Conservation (phyloP, 768 basidiomycete genomes). For the Terana coerulea region DNA sequence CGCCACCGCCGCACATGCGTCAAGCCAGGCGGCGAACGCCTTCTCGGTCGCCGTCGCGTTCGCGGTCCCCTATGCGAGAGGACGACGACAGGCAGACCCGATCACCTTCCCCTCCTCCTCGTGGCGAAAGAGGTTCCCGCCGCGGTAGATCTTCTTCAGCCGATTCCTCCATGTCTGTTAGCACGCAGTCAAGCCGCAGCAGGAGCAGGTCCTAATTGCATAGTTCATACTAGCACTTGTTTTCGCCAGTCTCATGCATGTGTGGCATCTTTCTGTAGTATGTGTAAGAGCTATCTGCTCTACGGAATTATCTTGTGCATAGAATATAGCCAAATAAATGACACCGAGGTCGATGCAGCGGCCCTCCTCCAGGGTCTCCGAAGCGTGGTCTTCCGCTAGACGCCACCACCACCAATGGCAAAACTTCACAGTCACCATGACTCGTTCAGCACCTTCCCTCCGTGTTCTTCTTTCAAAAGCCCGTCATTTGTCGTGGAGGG, state of each 20-base stretch:
- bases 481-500: too few relatives aligned
- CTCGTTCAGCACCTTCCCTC: neutral
- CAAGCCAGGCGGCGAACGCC: constrained; percentile 20
- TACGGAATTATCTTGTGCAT: neutral
- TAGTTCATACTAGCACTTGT: too few relatives aligned
- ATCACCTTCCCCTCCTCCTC: constrained; percentile 31
- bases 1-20: constrained; percentile 19
- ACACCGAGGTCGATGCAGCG: too few relatives aligned
- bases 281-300: neutral
- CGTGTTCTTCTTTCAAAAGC: neutral
- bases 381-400: neutral
- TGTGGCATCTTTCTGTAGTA: too few relatives aligned
- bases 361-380: neutral
- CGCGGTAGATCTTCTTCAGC: constrained; percentile 51
- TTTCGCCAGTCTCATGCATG: too few relatives aligned
- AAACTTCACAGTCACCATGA: constrained; percentile 5
- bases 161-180: constrained; percentile 72
- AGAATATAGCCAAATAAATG: too few relatives aligned
- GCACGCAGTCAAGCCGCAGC: constrained; percentile 39
- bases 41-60: constrained; percentile 24
- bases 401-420: constrained; percentile 6
- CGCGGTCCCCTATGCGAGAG: constrained; percentile 21
- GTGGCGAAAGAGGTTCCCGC: constrained; percentile 26
- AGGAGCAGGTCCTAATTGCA: constrained; percentile 11
- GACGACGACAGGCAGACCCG: constrained; percentile 14